These are phyloP conservation scores for Odonthalia washingtoniensis DNA, from an alignment of 31 red algal species.

Conservation along the genomic window DNA sequence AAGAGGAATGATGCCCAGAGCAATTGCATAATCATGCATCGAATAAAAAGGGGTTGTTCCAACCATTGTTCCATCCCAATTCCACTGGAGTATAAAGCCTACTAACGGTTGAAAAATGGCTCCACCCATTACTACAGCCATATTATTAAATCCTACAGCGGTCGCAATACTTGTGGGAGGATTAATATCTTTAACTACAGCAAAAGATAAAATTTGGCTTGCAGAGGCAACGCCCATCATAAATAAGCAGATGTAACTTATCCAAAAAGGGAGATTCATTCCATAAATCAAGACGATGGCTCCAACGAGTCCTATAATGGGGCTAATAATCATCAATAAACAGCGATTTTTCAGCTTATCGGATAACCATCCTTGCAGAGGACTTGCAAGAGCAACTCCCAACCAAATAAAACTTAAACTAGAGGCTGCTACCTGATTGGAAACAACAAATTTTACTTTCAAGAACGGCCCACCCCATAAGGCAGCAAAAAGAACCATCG, in stretches of 20 bases:
- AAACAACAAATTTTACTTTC: neutral
- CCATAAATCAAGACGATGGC: neutral
- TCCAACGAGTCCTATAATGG: neutral
- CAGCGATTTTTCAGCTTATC: neutral
- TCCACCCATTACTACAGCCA: neutral
- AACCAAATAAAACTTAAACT: neutral
- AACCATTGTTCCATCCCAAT: constrained; percentile 19
- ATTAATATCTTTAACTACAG: neutral
- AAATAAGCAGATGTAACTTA: neutral
- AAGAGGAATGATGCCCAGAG: too few species aligned
- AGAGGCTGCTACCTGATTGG: neutral
- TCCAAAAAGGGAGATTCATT: neutral
- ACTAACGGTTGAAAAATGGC: constrained; percentile 1
- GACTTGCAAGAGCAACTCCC: constrained; percentile 1
- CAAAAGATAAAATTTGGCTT: constrained; percentile 2
- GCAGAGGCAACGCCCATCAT: neutral
- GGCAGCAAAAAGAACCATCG: constrained; percentile 6
- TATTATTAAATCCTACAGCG: constrained; percentile 10
- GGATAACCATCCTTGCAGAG: constrained; percentile 14
- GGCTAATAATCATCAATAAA: constrained; percentile 1
- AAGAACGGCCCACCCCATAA: constrained; percentile 6
- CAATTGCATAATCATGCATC: too few species aligned
- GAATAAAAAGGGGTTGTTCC: neutral
- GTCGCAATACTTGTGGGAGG: neutral
- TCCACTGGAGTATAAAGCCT: neutral